Percentiles rank a stretch among this genome's conserved stretches.
Conservation (phyloP, 2,329 filamentous ascomycete genomes). For the Talaromyces sp. region DNA sequence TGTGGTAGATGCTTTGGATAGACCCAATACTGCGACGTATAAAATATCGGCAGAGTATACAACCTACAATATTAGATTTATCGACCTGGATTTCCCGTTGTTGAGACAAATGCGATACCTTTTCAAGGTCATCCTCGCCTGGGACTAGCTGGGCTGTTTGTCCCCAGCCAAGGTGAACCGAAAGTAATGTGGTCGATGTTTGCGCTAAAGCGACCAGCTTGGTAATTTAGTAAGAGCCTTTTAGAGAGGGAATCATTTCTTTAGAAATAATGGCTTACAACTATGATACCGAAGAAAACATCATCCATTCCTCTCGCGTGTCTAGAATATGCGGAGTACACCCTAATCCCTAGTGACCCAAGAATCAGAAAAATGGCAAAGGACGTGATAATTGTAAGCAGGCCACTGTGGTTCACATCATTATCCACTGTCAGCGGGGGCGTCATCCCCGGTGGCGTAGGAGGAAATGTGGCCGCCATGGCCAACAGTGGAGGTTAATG, state of each 20-base stretch:
- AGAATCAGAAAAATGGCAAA: constrained; percentile 43
- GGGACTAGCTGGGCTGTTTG: constrained; percentile 32
- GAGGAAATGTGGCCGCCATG: constrained; percentile 5
- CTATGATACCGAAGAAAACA: constrained; percentile 34
- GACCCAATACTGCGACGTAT: constrained; percentile 42
- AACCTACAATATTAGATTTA: constrained; percentile 24
- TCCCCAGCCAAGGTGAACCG: constrained; percentile 46
- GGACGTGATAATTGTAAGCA: constrained; percentile 45
- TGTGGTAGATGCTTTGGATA: constrained; percentile 47
- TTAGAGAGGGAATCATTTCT: neutral
- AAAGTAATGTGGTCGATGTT: constrained; percentile 40
- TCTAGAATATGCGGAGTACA: constrained; percentile 42
- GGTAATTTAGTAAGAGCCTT: neutral
- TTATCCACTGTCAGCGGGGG: constrained; percentile 41
- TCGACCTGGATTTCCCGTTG: neutral
- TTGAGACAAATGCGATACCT: constrained; percentile 26
- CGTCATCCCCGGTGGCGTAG: constrained; percentile 23
- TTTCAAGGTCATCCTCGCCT: constrained; percentile 34
- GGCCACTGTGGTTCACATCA: constrained; percentile 42
- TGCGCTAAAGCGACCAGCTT: constrained; percentile 42
- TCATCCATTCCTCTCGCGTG: constrained; percentile 38
- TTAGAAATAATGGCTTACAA: constrained; percentile 24
- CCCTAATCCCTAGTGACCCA: constrained; percentile 42
- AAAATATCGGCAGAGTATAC: constrained; percentile 46
- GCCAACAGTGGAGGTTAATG: neutral